A percentile compares a stretch with the other conserved stretches of the same genome.
These are phyloP conservation scores for Starmerella davenportii DNA, from an alignment of 805 yeast species.

Conservation along the genomic window DNA sequence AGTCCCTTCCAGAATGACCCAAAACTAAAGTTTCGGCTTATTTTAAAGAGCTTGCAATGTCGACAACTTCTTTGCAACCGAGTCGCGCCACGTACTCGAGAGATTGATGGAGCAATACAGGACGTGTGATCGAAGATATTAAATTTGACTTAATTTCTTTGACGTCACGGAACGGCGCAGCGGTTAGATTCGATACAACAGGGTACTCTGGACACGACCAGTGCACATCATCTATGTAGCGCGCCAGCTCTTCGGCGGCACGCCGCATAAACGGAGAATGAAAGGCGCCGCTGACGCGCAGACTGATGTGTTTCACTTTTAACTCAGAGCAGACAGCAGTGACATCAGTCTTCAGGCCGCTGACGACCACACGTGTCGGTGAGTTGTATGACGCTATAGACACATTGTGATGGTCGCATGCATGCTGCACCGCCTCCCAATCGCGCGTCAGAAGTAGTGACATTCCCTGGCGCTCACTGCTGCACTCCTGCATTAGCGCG, in stretches of 20 bases:
- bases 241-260: slow-evolving; percentile 24
- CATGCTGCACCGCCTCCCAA: background rate
- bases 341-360: slow-evolving; percentile 26
- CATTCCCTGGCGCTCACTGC: slow-evolving; percentile 20
- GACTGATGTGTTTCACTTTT: background rate
- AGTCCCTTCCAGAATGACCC: too few species aligned
- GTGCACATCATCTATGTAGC: slow-evolving; percentile 12
- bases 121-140: slow-evolving; percentile 17
- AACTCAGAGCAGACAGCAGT: slow-evolving; percentile 16
- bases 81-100: background rate
- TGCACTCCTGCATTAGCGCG: slow-evolving; percentile 28
- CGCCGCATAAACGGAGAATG: slow-evolving; percentile 27
- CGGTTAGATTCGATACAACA: slow-evolving; percentile 22
- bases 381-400: slow-evolving; percentile 34
- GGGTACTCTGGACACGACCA: slow-evolving; percentile 13
- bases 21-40: too few species aligned
- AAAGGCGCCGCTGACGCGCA: slow-evolving; percentile 36
- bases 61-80: background rate
- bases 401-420: slow-evolving; percentile 11
- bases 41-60: too few species aligned
- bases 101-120: slow-evolving; percentile 21
- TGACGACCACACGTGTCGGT: slow-evolving; percentile 27
- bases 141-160: slow-evolving; percentile 18
- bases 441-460: slow-evolving; percentile 3
- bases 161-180: slow-evolving; percentile 18